Evolutionary conservation across 2,329 filamentous ascomycete species (phyloP).

Genomic region (Lasiodiplodia citricola): DNA sequence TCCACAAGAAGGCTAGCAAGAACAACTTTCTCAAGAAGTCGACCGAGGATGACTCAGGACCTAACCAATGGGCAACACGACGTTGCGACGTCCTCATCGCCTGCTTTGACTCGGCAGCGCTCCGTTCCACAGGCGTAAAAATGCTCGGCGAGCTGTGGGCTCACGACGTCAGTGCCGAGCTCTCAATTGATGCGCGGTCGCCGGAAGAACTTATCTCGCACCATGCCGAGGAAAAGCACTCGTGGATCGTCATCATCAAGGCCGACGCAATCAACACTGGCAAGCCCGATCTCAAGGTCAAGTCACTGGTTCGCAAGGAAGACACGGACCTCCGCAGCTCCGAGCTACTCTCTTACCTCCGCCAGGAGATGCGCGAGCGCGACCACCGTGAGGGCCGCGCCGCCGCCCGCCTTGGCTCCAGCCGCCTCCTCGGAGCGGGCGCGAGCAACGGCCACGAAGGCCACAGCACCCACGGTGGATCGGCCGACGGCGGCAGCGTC

Average conservation of each 20-base stretch:
- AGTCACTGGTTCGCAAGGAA: conserved; percentile 77
- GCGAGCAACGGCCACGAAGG: conserved; percentile 25
- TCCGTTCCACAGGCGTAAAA: conserved; percentile 77
- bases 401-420: conserved; percentile 31
- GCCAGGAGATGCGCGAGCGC: conserved; percentile 79
- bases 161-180: conserved; percentile 84
- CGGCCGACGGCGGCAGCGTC: background rate
- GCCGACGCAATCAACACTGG: conserved; percentile 63
- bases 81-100: conserved; percentile 89
- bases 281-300: conserved; percentile 72
- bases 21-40: conserved; percentile 68
- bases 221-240: conserved; percentile 78
- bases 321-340: conserved; percentile 73
- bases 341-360: conserved; percentile 80
- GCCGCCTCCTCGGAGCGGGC: conserved; percentile 43
- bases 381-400: conserved; percentile 63
- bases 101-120: conserved; percentile 78
- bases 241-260: conserved; percentile 89
- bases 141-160: conserved; percentile 81
- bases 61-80: conserved; percentile 44
- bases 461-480: conserved; percentile 3
- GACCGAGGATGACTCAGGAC: conserved; percentile 62
- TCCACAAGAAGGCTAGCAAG: conserved; percentile 55
- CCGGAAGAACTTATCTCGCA: conserved; percentile 79
- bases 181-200: conserved; percentile 78